phyloP scores from a whole-genome alignment of 148 eudicot genomes.

The Fagopyrum tataricum region DNA sequence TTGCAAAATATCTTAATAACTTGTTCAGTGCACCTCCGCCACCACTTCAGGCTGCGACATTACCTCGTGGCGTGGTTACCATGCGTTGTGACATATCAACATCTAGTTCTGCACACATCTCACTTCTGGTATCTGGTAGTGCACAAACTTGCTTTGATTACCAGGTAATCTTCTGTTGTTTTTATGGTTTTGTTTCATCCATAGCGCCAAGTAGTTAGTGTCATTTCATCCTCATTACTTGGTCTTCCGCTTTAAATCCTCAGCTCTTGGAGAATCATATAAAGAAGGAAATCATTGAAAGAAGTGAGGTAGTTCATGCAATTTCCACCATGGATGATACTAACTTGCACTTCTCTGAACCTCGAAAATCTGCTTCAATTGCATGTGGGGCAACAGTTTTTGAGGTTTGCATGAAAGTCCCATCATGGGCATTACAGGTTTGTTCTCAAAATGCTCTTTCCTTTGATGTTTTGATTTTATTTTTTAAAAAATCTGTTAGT shows the following conservation, averaged over 20 bases:
- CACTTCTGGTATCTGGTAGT: constrained; percentile 91
- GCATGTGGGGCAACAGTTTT: constrained; percentile 87
- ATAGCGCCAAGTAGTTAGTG: neutral
- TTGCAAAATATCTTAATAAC: constrained; percentile 14
- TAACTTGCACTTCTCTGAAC: constrained; percentile 46
- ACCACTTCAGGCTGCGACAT: constrained; percentile 92
- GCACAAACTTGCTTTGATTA: constrained; percentile 97
- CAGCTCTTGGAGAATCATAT: constrained; percentile 91
- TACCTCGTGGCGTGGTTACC: constrained; percentile 96
- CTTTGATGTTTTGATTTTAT: neutral
- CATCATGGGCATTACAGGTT: constrained; percentile 95
- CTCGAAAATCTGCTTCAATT: constrained; percentile 79
- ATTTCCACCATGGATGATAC: constrained; percentile 39
- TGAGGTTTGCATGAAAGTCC: constrained; percentile 88
- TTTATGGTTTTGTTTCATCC: neutral
- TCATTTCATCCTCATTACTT: neutral
- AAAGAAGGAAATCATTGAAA: constrained; percentile 79
- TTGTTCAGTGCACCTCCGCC: constrained; percentile 90
- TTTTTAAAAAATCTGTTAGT: constrained; percentile 16
- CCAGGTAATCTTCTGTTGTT: constrained; percentile 41
- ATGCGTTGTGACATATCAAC: constrained; percentile 96
- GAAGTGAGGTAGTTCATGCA: constrained; percentile 64
- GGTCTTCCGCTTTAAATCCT: constrained; percentile 21
- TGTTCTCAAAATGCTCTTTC: neutral
- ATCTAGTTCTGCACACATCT: constrained; percentile 80